These are phyloP conservation scores for Lonicera japonica DNA, from an alignment of 129 eudicot genomes.

Conservation along the genomic window DNA sequence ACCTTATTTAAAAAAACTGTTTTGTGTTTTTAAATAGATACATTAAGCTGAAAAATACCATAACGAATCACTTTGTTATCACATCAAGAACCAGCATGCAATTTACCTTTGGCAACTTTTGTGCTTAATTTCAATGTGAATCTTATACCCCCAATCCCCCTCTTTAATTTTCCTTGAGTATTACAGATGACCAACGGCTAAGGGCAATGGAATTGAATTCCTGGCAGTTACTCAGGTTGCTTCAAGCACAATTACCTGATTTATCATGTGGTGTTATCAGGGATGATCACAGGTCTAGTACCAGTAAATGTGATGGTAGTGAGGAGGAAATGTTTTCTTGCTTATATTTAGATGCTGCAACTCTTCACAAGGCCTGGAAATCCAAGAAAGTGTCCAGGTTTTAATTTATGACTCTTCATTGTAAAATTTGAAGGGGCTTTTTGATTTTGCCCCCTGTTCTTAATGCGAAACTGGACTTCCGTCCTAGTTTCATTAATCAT, in stretches of 20 bases:
- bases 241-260: conserved; percentile 59
- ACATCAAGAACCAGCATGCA: neutral
- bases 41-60: too few relatives aligned
- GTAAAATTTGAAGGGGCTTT: neutral
- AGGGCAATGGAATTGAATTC: conserved; percentile 73
- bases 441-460: too few relatives aligned
- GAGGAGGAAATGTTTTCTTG: conserved; percentile 58
- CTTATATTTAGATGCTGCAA: conserved; percentile 55
- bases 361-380: conserved; percentile 60
- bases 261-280: conserved; percentile 23
- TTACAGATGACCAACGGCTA: conserved; percentile 53
- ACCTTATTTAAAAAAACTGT: too few relatives aligned
- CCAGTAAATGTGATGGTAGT: conserved; percentile 25
- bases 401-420: neutral
- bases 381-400: conserved; percentile 40
- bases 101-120: neutral
- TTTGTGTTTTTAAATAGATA: too few relatives aligned
- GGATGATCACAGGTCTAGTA: conserved; percentile 15
- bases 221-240: conserved; percentile 73
- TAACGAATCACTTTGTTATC: too few relatives aligned
- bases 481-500: too few relatives aligned
- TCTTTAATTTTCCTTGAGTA: conserved; percentile 5
- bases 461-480: too few relatives aligned
- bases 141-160: neutral
- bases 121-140: neutral